Conservation (phyloP, 2,329 filamentous ascomycete species). For the Pseudogymnoascus sp. region DNA sequence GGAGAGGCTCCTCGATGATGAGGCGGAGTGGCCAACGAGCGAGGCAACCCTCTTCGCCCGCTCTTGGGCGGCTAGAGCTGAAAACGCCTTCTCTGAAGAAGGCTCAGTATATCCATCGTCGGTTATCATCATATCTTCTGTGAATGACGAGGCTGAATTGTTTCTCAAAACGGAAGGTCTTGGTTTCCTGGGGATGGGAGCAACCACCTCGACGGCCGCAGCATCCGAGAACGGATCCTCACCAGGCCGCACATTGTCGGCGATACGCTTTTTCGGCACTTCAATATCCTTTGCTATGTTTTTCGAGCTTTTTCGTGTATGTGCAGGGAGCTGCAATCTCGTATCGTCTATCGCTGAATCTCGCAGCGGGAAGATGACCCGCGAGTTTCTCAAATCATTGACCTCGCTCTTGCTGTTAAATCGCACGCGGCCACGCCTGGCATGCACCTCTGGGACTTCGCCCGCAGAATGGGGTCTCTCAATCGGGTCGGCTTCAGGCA, state of each 20-base stretch:
- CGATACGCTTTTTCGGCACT: background rate
- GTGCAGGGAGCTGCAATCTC: slow-evolving; percentile 13
- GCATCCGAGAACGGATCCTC: slow-evolving; percentile 18
- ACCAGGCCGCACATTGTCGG: background rate
- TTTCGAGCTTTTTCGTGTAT: slow-evolving; percentile 20
- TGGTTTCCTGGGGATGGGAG: slow-evolving; percentile 10
- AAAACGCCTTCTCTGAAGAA: slow-evolving; percentile 24
- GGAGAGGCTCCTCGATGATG: slow-evolving; percentile 24
- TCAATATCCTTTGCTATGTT: background rate
- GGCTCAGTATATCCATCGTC: slow-evolving; percentile 14
- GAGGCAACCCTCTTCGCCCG: slow-evolving; percentile 25
- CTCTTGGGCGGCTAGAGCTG: slow-evolving; percentile 25
- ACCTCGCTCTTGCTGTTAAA: slow-evolving; percentile 27
- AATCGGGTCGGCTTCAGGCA: background rate
- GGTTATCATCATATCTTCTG: slow-evolving; percentile 8
- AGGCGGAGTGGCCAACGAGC: slow-evolving; percentile 25
- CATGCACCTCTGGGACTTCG: background rate
- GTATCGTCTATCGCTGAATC: slow-evolving; percentile 14
- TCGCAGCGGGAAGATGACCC: slow-evolving; percentile 19
- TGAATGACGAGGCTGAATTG: slow-evolving; percentile 15
- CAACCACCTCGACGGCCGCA: background rate
- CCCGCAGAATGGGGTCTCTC: background rate
- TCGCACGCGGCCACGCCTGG: slow-evolving; percentile 19
- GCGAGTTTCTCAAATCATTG: slow-evolving; percentile 24
- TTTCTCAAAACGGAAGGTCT: slow-evolving; percentile 23